Base-by-base conservation (phyloP, 345 rosid species). In the Stellera chamaejasme region DNA sequence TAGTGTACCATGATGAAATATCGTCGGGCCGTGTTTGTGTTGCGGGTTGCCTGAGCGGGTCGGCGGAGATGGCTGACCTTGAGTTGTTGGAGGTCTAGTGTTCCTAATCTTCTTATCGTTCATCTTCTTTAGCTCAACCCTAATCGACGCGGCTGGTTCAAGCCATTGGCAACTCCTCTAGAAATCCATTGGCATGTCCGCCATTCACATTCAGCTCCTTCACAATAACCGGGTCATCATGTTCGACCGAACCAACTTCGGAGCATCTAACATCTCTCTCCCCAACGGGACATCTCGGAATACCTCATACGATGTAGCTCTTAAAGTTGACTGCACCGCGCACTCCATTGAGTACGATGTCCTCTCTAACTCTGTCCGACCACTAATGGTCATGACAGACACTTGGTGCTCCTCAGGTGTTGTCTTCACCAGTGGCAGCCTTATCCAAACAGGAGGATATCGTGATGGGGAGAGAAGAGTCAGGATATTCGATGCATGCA, bases 121-220 rank as follows among this genome's bases (percentile, higher is more conserved):
- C 46, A 57, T 69, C 28, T 39, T 72, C 52, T 27, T 52, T 25
- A 25, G 50, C 43, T 49, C 60, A 27, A 58, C 47, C 13, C 65
- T 64, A 23, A 16, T 60, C 2, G 48, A 54, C 0, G 82, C 79
- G 11, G 75, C 66, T n/a, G 84, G 80, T 12, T 63, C 39, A 5
- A 32, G 39, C 39, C 39, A 8, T 5, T 32, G 39, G 39, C 39
- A 32, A 8, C 39, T 32, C 9, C 39, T 32, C 39, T 5, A 32
- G 39, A 32, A 32, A 32, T 32, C 39, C 59, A 70, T 70, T 11
- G 75, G 75, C 15, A 52, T 70, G 11, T 65, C 75, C 43, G 70
- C 75, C 52, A 65, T 70, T 70, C 75, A 70, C 48, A 65, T 70
- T 63, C 75, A 70, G 48, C 52, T 70, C 54, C 25, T 70, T 10